Percentiles rank a stretch among this genome's conserved stretches.
Conservation (phyloP, 1,284 basidiomycete genomes). For the Melampsora abietis-canadensis region DNA sequence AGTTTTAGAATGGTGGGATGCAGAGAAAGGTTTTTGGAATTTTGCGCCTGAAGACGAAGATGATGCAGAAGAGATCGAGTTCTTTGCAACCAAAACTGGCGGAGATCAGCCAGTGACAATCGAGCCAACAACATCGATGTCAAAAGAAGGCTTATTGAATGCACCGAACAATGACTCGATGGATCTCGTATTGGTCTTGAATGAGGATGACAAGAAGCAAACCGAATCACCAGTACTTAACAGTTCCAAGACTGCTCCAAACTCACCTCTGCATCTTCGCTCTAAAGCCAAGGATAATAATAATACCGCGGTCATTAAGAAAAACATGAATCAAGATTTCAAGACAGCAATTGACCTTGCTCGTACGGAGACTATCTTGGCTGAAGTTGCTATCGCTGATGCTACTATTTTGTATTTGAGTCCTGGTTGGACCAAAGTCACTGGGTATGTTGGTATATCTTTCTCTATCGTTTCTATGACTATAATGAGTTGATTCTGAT, state of each 20-base stretch:
- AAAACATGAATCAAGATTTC: slow-evolving; percentile 70
- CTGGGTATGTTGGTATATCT: slow-evolving; percentile 63
- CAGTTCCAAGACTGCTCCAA: slow-evolving; percentile 14
- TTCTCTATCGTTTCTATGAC: slow-evolving; percentile 19
- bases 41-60: slow-evolving; percentile 74
- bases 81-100: slow-evolving; percentile 80
- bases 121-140: slow-evolving; percentile 2
- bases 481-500: neutral
- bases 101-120: slow-evolving; percentile 57
- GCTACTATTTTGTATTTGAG: slow-evolving; percentile 85
- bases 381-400: slow-evolving; percentile 90
- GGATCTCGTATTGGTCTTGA: slow-evolving; percentile 48
- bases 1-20: slow-evolving; percentile 99
- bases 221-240: neutral
- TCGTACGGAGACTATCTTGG: slow-evolving; percentile 87
- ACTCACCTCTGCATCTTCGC: slow-evolving; percentile 22
- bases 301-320: neutral
- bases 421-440: slow-evolving; percentile 85
- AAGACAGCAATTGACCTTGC: slow-evolving; percentile 83
- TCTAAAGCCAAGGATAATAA: neutral
- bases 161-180: slow-evolving; percentile 25
- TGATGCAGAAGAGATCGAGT: slow-evolving; percentile 69
- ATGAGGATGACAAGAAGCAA: neutral
- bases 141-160: neutral
- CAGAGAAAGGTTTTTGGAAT: slow-evolving; percentile 99